Base-by-base conservation (phyloP, 2,329 filamentous ascomycete species). In the Moelleriella libera region DNA sequence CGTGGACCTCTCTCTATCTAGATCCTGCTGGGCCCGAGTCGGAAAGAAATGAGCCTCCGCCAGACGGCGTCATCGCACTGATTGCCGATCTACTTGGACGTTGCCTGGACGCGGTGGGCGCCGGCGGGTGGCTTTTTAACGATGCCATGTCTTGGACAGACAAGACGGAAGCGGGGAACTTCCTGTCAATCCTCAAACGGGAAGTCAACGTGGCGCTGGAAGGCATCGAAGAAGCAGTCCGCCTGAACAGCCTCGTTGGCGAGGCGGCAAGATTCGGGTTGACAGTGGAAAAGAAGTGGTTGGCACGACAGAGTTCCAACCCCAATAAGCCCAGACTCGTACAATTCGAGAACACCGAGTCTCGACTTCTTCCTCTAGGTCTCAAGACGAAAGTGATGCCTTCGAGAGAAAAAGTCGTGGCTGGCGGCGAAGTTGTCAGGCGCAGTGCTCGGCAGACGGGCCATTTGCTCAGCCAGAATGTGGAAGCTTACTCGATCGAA, bases 401-500 rank as follows among this genome's bases (percentile, higher is more conserved):
- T 28, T 70, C 71, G 41, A 65, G 58, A 50, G 65, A 70, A 51
- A 80, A 86, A 74, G 68, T 85, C 54, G 69, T 81, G 54, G 70
- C 75, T 44, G 80, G 80, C 48, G 86, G 87, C 14, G 83, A 88
- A 67, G 69, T 87, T 41, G 72, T 81, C 52, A 69, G 76, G 61
- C 77, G 86, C 55, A 88, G 74, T 55, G 71, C 69, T 55, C 73
- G 88, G 63, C 84, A 94, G 67, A 80, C 82, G 49, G 86, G 85
- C 14, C 79, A 85, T 63, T 66, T 94, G 62, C 78, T 84, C 59
- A 87, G 84, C 60, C 84, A 85, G 67, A 82, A 82, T 60, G 83
- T 89, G 51, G 85, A 84, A 48, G 79, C 82, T 54, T 95, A 96
- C 67, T 87, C 85, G 44, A 74, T 90, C 54, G 88, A 95, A 68